These are phyloP conservation scores for Neofusicoccum umdonicola DNA, from an alignment of 2,329 filamentous ascomycete species.

Conservation along the genomic window DNA sequence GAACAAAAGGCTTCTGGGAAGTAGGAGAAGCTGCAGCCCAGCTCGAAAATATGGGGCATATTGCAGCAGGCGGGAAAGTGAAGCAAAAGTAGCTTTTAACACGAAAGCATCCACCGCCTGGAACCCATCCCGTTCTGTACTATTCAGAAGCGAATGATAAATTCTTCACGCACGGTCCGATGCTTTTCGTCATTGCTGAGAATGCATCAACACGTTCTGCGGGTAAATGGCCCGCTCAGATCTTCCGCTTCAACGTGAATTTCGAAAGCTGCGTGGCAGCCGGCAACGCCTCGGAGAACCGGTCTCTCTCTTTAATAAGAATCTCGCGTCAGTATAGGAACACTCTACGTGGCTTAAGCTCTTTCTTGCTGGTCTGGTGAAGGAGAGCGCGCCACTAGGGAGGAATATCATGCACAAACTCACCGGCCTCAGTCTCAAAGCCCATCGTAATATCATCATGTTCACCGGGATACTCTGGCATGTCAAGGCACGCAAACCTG, in stretches of 20 bases:
- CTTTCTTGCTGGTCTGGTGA: neutral
- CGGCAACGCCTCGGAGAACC: slow-evolving; percentile 46
- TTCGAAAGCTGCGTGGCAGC: slow-evolving; percentile 40
- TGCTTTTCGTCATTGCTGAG: neutral
- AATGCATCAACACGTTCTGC: slow-evolving; percentile 1
- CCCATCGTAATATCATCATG: slow-evolving; percentile 86
- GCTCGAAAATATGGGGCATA: neutral
- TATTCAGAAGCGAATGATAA: neutral
- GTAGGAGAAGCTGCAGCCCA: neutral
- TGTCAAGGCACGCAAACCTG: slow-evolving; percentile 79
- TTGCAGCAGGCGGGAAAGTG: neutral
- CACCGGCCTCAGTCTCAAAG: slow-evolving; percentile 77
- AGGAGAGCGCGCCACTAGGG: neutral
- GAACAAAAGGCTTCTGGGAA: neutral
- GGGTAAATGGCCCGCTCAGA: slow-evolving; percentile 21
- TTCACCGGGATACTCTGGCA: slow-evolving; percentile 85
- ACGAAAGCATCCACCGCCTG: neutral
- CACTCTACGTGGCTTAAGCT: neutral
- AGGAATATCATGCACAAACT: slow-evolving; percentile 36
- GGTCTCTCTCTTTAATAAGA: slow-evolving; percentile 40
- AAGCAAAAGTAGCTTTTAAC: neutral
- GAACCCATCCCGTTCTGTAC: neutral
- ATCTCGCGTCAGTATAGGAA: slow-evolving; percentile 24
- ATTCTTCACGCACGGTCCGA: neutral
- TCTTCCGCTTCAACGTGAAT: slow-evolving; percentile 44